Evolutionary conservation across 2,329 filamentous ascomycete species (phyloP).

Genomic region (Pyrenophora seminiperda): DNA sequence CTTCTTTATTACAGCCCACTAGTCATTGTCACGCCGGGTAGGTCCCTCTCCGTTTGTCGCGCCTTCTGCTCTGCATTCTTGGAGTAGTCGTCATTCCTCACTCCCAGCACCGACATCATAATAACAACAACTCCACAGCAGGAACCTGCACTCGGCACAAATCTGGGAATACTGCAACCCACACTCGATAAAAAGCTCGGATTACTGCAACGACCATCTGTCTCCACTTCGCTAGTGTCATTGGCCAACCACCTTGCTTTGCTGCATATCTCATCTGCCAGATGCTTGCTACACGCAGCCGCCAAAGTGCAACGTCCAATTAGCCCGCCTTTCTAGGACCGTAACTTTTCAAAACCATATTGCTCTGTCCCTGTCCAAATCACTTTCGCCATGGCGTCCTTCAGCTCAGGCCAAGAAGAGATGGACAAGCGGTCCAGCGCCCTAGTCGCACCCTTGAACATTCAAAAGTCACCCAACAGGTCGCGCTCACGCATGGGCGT

Average conservation of each 20-base stretch:
- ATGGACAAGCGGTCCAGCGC: constrained; percentile 44
- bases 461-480: constrained; percentile 43
- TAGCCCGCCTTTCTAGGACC: constrained; percentile 26
- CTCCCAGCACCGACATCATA: constrained; percentile 35
- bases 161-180: constrained; percentile 14
- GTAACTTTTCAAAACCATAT: neutral
- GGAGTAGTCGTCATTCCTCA: constrained; percentile 34
- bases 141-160: constrained; percentile 18
- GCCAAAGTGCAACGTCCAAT: constrained; percentile 32
- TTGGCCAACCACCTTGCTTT: constrained; percentile 10
- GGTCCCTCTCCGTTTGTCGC: constrained; percentile 35
- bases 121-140: constrained; percentile 25
- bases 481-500: constrained; percentile 31
- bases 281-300: constrained; percentile 35
- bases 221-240: neutral
- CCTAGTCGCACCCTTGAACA: constrained; percentile 45
- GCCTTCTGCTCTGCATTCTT: constrained; percentile 37
- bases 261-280: constrained; percentile 20
- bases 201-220: constrained; percentile 2
- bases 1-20: constrained; percentile 3
- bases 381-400: constrained; percentile 37
- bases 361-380: neutral
- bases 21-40: constrained; percentile 31
- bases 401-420: constrained; percentile 31
- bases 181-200: constrained; percentile 2